These are phyloP conservation scores for Casuarina cunninghamiana DNA, from an alignment of 306 rosid species.

Conservation along the genomic window DNA sequence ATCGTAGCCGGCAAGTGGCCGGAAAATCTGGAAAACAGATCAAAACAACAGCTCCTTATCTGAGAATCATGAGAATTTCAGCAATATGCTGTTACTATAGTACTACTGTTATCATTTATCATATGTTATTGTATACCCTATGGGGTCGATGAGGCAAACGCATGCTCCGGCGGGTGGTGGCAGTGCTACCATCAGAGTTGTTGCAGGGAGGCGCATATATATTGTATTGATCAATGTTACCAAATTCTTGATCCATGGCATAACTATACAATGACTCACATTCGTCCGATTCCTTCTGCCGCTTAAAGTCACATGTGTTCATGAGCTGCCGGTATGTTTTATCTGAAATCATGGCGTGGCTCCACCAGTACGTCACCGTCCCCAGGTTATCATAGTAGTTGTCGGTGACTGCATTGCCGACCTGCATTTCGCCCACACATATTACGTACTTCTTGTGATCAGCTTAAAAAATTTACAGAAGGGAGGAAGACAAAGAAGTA, in stretches of 20 bases:
- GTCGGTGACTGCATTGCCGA: slow-evolving; percentile 97
- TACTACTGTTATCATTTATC: neutral
- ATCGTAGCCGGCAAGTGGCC: slow-evolving; percentile 74
- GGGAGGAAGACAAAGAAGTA: neutral
- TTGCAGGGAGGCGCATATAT: slow-evolving; percentile 93
- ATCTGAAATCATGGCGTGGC: slow-evolving; percentile 98
- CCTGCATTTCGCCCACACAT: slow-evolving; percentile 39
- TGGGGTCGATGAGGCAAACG: slow-evolving; percentile 77
- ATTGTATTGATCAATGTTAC: slow-evolving; percentile 95
- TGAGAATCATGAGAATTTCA: neutral
- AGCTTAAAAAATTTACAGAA: neutral
- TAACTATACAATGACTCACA: slow-evolving; percentile 80
- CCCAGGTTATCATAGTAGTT: slow-evolving; percentile 89
- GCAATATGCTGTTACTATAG: neutral
- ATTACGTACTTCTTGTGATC: neutral
- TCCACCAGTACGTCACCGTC: slow-evolving; percentile 98
- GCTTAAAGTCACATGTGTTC: slow-evolving; percentile 71
- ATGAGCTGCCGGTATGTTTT: slow-evolving; percentile 75
- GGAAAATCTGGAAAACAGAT: slow-evolving; percentile 34
- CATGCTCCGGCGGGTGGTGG: slow-evolving; percentile 48
- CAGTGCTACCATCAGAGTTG: slow-evolving; percentile 65
- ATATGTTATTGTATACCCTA: slow-evolving; percentile 29
- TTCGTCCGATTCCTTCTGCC: slow-evolving; percentile 76
- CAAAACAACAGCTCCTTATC: neutral
- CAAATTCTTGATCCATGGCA: slow-evolving; percentile 94